Evolutionary conservation across 352 stramenopile species (phyloP), one percentile per base, ranked within the genome.

Genomic region (Phytophthora crassamura): DNA sequence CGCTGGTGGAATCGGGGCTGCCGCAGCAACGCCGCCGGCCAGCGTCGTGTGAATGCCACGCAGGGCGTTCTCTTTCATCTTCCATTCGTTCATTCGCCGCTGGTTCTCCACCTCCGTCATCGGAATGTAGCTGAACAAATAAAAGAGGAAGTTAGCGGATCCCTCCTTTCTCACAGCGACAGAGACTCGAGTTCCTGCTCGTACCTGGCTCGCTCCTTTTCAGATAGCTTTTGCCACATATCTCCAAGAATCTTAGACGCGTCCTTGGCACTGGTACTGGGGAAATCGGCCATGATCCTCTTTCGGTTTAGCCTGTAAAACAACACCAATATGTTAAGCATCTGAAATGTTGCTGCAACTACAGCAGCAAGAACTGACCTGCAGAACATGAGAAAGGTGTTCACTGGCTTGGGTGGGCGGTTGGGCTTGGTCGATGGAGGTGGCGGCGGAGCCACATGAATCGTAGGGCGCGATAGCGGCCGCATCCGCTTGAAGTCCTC

Each of bases 301-400:
- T 93, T 93, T 20, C 85, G 70, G 65, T 83, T 91, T 72, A 91
- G 80, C 15, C 77, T 88, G 47, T 28, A 51, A 57, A 46, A 34
- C 34, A 46, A 47, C 6, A 48, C 46, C 38, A 55, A 38, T n/a
- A n/a, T n/a, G n/a, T n/a, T n/a, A n/a, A n/a, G n/a, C n/a, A n/a
- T n/a, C n/a, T n/a, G n/a, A n/a, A n/a, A n/a, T n/a, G n/a, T n/a
- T n/a, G n/a, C n/a, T n/a, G n/a, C n/a, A n/a, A n/a, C n/a, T n/a
- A n/a, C n/a, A n/a, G n/a, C n/a, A n/a, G n/a, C n/a, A n/a, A n/a
- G n/a, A n/a, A n/a, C n/a, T n/a, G n/a, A n/a, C 65, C 83, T 74
- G 45, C 86, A 94, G 60, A 94, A 94, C 82, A 94, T 91, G 32
- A 94, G 72, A 47, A 94, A 94, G 25, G 86, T 92, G 56, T 94